Evolutionary conservation across 2,329 filamentous ascomycete species (phyloP), one percentile per base, ranked within the genome.

Genomic region (Neoarthrinium moseri): DNA sequence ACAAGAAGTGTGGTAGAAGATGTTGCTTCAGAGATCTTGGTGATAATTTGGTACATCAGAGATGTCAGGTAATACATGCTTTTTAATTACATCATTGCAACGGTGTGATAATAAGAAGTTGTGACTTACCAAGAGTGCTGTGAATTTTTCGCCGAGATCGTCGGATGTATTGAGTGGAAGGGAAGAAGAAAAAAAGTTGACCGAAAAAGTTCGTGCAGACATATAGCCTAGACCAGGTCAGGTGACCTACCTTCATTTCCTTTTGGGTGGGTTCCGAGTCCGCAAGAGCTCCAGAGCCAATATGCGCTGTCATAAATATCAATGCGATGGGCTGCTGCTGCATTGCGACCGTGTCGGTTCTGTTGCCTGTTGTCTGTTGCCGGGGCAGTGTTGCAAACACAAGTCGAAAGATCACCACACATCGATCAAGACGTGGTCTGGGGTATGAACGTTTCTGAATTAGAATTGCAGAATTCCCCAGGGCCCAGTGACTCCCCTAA

Each of bases 1-100:
- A 51, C 13, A 26, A 22, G 36, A 22, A 33, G 27, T 35, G 20
- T 43, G 33, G 48, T 47, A 36, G 40, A 48, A 35, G 43, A 48
- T 51, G 54, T 65, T 65, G 65, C 65, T 61, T 85, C 81, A 85
- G 81, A 84, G 80, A 85, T 85, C 81, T 85, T 84, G 81, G 81
- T 84, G 78, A 82, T 81, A 77, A 79, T 61, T 63, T 66, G 68
- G 68, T 56, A 74, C 71, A 79, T 80, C 78, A 81, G 64, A 66
- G 67, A 65, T 61, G 67, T 79, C 75, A 78, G 75, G 70, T 78
- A 78, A 78, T 77, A 78, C 74, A 78, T 79, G 76, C 75, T 77
- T 64, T 71, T 66, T 64, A 48, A 56, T 37, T 72, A 58, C 77
- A 79, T 80, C 76, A 80, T 78, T 58, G 43, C 62, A 63, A 50